Evolutionary conservation across 2,329 filamentous ascomycete genomes (phyloP), one percentile per base, ranked within the genome.

Genomic region (Aspergillus quadricinctus): DNA sequence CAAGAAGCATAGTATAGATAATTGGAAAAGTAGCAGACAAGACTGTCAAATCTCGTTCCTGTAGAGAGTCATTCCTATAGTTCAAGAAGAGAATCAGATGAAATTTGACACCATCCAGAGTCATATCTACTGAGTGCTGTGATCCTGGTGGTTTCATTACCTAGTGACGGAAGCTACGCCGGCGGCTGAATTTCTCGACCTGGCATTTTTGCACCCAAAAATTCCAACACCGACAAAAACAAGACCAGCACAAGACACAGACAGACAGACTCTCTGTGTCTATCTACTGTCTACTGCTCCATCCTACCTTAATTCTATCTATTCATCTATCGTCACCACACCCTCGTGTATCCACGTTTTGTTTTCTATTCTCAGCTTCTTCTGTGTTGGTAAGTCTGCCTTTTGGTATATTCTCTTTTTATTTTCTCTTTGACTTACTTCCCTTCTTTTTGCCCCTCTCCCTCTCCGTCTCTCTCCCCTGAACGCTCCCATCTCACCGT

Each of bases 141-240:
- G 10, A 53, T 31, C 53, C 37, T 49, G 41, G 43, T 49, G 45
- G 50, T 57, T 56, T 59, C 51, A 49, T 61, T 65, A n/a, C n/a
- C n/a, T n/a, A 69, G 69, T 72, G 70, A 73, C 70, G 61, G 63
- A 70, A 64, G 67, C 71, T 72, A 73, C 72, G 70, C 72, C 63
- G 66, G 61, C 65, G 65, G 65, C 66, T 64, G 69, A 66, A 71
- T 62, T 67, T 69, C 68, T 66, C 64, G 64, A 66, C 64, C 68
- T 66, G 69, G 69, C 70, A 66, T 63, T 66, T 64, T 57, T 56
- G 60, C 66, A 65, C 64, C 69, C 70, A 67, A 72, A 73, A 72
- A 66, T 67, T 66, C 67, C 64, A 61, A 57, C 58, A 52, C 56
- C 54, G 61, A 66, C 64, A 65, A 69, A 64, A 64, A 37, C 31